A percentile compares a stretch with the other conserved stretches of the same genome.
phyloP scores from a whole-genome alignment of 306 rosid genomes.

The Gillenia trifoliata region DNA sequence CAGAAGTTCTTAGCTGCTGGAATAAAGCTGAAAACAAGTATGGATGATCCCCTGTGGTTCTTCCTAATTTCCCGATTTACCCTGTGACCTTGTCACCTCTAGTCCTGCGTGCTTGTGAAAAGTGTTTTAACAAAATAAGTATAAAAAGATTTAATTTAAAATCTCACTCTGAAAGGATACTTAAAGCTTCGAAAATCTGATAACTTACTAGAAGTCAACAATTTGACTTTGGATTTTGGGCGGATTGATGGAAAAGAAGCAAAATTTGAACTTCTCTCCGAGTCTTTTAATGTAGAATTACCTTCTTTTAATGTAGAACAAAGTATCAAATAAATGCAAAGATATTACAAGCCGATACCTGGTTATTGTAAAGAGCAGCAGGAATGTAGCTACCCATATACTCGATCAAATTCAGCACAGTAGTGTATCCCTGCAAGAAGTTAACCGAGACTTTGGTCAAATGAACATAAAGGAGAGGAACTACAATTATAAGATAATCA shows the following conservation, averaged over 20 bases:
- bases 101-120: not conserved
- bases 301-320: not conserved
- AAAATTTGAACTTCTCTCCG: not conserved
- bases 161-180: not conserved
- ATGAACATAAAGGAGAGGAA: slow-evolving; percentile 9
- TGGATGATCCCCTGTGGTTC: not conserved
- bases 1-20: not conserved
- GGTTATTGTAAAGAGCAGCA: slow-evolving; percentile 68
- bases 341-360: slow-evolving; percentile 44
- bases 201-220: not conserved
- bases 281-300: not conserved
- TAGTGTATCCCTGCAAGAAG: slow-evolving; percentile 75
- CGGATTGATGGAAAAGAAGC: not conserved
- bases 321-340: not conserved
- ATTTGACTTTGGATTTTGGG: not conserved
- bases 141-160: no score
- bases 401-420: slow-evolving; percentile 77
- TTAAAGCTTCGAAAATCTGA: not conserved
- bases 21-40: not conserved
- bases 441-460: slow-evolving; percentile 9
- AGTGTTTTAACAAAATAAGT: not conserved
- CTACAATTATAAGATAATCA: not conserved
- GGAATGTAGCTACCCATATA: slow-evolving; percentile 68
- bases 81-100: not conserved
- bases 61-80: not conserved